A percentile compares a stretch with the other conserved stretches of the same genome.
These are phyloP conservation scores for sorghum (Sorghum bicolor) DNA, from an alignment of 176 grass and related monocot genomes.

Conservation along the genomic window DNA sequence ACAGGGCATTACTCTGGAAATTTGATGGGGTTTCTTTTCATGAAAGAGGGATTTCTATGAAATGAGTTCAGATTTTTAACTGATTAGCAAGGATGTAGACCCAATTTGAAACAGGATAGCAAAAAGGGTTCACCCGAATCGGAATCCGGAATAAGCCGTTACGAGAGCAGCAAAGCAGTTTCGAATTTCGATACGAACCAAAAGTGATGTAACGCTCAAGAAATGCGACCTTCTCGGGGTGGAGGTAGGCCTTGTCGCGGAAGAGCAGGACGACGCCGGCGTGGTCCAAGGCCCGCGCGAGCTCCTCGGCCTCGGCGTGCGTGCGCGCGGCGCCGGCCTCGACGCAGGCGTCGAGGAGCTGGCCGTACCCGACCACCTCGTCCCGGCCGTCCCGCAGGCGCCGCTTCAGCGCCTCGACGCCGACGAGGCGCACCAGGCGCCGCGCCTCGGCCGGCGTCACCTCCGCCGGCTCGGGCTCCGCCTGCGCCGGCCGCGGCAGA, in stretches of 20 bases:
- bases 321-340: conserved; percentile 51
- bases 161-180: not conserved
- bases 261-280: conserved; percentile 66
- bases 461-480: not conserved
- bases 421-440: conserved; percentile 53
- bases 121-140: not conserved
- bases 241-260: conserved; percentile 69
- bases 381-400: conserved; percentile 40
- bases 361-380: conserved; percentile 46
- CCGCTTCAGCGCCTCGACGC: conserved; percentile 60
- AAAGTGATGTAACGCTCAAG: not conserved
- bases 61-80: not conserved
- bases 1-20: not conserved
- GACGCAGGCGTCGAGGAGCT: conserved; percentile 61
- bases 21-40: not conserved
- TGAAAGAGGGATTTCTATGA: not conserved
- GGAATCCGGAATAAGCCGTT: not conserved
- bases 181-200: not conserved
- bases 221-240: conserved; percentile 57
- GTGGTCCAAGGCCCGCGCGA: conserved; percentile 43
- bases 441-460: conserved; percentile 50
- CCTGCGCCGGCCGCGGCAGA: not conserved
- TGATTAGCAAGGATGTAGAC: not conserved
- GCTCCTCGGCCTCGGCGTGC: conserved; percentile 41
- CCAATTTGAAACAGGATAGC: not conserved